These are phyloP conservation scores for Ogataea naganishii DNA, from an alignment of 805 yeast species.

Conservation along the genomic window DNA sequence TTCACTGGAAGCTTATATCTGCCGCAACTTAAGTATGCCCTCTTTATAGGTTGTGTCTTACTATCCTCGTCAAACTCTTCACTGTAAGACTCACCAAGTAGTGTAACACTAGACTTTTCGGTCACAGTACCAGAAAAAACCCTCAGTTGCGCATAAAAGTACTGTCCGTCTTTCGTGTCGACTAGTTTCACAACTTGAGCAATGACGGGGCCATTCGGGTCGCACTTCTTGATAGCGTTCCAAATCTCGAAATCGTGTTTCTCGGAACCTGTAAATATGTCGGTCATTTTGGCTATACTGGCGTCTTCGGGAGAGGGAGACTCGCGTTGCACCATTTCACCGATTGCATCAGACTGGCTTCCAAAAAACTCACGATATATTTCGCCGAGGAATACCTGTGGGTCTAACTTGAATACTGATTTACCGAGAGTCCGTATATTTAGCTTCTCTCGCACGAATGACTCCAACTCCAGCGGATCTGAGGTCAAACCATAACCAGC, in stretches of 20 bases:
- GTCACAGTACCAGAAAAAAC: constrained; percentile 52
- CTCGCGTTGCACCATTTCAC: constrained; percentile 32
- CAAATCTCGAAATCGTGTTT: constrained; percentile 7
- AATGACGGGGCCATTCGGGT: constrained; percentile 31
- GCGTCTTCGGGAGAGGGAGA: constrained; percentile 29
- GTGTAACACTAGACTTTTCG: constrained; percentile 35
- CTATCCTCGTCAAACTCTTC: constrained; percentile 46
- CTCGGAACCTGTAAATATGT: constrained; percentile 22
- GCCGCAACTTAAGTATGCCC: constrained; percentile 53
- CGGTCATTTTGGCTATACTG: constrained; percentile 16
- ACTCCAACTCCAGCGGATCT: constrained; percentile 33
- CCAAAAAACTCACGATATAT: constrained; percentile 51
- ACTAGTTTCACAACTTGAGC: constrained; percentile 53
- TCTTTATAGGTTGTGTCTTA: constrained; percentile 30
- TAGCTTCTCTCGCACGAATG: constrained; percentile 39
- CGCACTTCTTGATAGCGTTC: constrained; percentile 20
- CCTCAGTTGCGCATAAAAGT: constrained; percentile 51
- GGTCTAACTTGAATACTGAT: constrained; percentile 38
- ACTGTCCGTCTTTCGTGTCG: constrained; percentile 42
- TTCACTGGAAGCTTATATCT: constrained; percentile 53
- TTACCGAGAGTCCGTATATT: constrained; percentile 32
- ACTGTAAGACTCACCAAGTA: constrained; percentile 47
- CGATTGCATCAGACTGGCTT: constrained; percentile 37
- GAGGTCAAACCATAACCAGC: constrained; percentile 50
- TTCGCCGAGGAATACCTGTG: constrained; percentile 46